Base-by-base conservation (phyloP, 306 rosid species). In the Bauhinia variegata region DNA sequence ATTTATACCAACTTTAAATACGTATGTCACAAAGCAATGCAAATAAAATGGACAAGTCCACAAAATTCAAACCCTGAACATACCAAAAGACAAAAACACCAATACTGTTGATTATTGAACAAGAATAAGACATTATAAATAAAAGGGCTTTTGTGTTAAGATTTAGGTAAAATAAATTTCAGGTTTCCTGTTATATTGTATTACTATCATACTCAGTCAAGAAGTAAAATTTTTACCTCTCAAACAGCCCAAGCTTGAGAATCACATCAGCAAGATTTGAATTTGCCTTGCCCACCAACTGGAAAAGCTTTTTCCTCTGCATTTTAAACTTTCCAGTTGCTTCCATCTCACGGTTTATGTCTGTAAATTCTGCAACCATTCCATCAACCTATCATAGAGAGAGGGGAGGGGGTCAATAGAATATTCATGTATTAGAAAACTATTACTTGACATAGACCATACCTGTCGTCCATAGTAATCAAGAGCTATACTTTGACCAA, bases 401-500 rank as follows among this genome's bases (percentile, higher is more conserved):
- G 28, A 31, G 36, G 16, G 47, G 50, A 50, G 50, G 73, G 38
- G n/a, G 74, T 60, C 60, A 54, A 54, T 30, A 65, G n/a, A 13
- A 49, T 7, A 54, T 65, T 67, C 48, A 62, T 31, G 23, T 10
- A 53, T 66, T 69, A 76, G 43, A 50, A 61, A 55, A 55, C 74
- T 71, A 8, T 34, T 65, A 68, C 36, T 43, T 41, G 33, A 55
- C 15, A 41, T 7, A 38, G 52, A 81, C 32, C 65, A 61, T 85
- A 88, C 99, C 97, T 93, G 99, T 44, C 99, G 85, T 5, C 88
- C 97, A 36, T 93, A 93, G 82, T 90, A 93, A 84, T 90, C 99
- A 69, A 93, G 95, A 36, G 99, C 99, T 67, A 93, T 93, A 80
- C 99, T 93, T 84, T 93, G 99, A 50, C 99, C 99, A 52, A 93